These are phyloP conservation scores for Linum tenue DNA, from an alignment of 345 rosid species.

Conservation along the genomic window DNA sequence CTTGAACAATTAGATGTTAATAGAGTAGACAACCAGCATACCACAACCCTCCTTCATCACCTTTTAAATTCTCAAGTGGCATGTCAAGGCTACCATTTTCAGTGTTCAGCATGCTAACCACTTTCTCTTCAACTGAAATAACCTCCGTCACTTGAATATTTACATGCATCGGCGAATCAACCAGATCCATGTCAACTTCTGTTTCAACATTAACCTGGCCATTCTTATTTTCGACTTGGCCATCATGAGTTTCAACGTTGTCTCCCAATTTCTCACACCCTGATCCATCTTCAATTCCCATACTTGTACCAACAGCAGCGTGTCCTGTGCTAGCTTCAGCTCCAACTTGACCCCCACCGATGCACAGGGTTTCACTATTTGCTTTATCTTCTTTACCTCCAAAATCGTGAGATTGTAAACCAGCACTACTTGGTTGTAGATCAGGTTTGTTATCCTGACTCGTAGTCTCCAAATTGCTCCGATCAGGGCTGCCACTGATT, in stretches of 20 bases:
- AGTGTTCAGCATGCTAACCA: constrained; percentile 12
- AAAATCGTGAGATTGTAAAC: constrained; percentile 13
- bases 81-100: constrained; percentile 25
- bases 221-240: constrained; percentile 24
- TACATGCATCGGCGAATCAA: constrained; percentile 28
- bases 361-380: background rate
- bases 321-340: background rate
- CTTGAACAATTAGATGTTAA: constrained; percentile 14
- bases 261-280: background rate
- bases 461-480: constrained; percentile 22
- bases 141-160: constrained; percentile 34
- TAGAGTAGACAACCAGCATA: constrained; percentile 22
- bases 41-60: constrained; percentile 46
- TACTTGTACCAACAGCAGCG: background rate
- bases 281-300: constrained; percentile 1
- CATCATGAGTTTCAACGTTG: constrained; percentile 18
- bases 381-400: background rate
- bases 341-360: background rate
- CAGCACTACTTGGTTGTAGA: constrained; percentile 27
- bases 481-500: constrained; percentile 24
- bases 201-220: constrained; percentile 22
- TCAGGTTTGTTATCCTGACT: constrained; percentile 28
- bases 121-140: constrained; percentile 29
- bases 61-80: constrained; percentile 20
- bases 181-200: constrained; percentile 31